Evolutionary conservation across 2,329 filamentous ascomycete genomes (phyloP).

Genomic region (Penicillium sp.): DNA sequence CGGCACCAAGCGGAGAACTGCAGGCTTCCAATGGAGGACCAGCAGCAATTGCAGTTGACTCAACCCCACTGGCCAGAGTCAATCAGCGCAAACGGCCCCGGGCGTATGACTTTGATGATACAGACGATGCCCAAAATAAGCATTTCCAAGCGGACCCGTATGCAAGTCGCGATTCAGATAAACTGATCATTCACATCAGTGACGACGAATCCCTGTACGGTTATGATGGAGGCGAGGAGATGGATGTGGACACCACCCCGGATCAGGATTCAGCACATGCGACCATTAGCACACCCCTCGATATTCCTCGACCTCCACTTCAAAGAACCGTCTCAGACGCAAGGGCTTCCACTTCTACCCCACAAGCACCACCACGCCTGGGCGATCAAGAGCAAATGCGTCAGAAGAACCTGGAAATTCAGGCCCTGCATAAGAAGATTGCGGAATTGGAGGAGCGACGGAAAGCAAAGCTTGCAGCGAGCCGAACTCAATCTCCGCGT

Average conservation of each 20-base stretch:
- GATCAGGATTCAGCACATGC: constrained; percentile 26
- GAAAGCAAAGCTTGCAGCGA: constrained; percentile 44
- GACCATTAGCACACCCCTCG: constrained; percentile 39
- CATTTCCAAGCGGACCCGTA: constrained; percentile 55
- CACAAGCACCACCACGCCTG: constrained; percentile 39
- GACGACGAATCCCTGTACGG: constrained; percentile 62
- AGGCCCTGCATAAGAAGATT: constrained; percentile 51
- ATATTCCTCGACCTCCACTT: constrained; percentile 44
- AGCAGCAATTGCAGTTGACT: constrained; percentile 21
- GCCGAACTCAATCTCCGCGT: constrained; percentile 40
- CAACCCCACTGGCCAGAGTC: constrained; percentile 25
- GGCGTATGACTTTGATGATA: constrained; percentile 71
- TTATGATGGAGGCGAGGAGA: constrained; percentile 33
- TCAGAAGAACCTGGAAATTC: constrained; percentile 52
- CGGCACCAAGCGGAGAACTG: constrained; percentile 10
- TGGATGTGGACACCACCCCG: constrained; percentile 34
- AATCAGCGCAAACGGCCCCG: constrained; percentile 60
- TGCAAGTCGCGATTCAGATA: constrained; percentile 52
- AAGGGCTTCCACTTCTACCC: constrained; percentile 39
- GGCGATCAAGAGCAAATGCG: constrained; percentile 49
- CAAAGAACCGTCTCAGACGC: constrained; percentile 45
- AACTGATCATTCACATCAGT: constrained; percentile 81
- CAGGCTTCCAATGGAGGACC: constrained; percentile 11
- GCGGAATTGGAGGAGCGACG: constrained; percentile 51
- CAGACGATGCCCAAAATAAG: constrained; percentile 56